Conservation (phyloP, 768 basidiomycete genomes). For the Lepiota brunneoincarnata region DNA sequence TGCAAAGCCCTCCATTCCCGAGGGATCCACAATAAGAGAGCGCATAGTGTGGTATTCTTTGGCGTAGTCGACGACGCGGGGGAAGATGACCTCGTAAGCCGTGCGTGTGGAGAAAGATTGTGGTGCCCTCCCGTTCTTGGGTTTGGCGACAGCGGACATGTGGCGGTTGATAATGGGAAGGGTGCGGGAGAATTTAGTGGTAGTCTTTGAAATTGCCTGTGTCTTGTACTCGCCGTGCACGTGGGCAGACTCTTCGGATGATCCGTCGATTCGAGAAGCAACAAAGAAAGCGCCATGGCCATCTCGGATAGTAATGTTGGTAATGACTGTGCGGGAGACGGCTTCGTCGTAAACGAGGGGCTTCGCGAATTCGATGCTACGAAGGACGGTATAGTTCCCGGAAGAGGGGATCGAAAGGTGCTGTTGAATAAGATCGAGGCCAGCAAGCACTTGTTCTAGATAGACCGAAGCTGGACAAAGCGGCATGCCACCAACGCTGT, state of each 20-base stretch:
- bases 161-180: slow-evolving; percentile 33
- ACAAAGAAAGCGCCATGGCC: slow-evolving; percentile 45
- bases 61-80: slow-evolving; percentile 65
- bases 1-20: slow-evolving; percentile 52
- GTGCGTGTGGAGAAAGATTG: slow-evolving; percentile 57
- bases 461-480: slow-evolving; percentile 71
- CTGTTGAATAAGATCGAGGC: slow-evolving; percentile 33
- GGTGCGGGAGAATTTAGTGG: slow-evolving; percentile 34
- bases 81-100: slow-evolving; percentile 65
- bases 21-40: slow-evolving; percentile 45
- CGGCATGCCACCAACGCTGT: slow-evolving; percentile 51
- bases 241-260: slow-evolving; percentile 34
- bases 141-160: slow-evolving; percentile 27
- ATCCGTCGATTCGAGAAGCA: slow-evolving; percentile 31
- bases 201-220: slow-evolving; percentile 26
- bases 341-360: slow-evolving; percentile 43
- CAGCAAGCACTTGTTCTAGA: slow-evolving; percentile 51
- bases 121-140: slow-evolving; percentile 19
- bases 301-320: slow-evolving; percentile 31
- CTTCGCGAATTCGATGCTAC: slow-evolving; percentile 44
- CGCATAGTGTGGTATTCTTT: slow-evolving; percentile 56
- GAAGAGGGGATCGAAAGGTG: slow-evolving; percentile 23
- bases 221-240: slow-evolving; percentile 45
- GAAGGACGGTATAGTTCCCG: slow-evolving; percentile 38
- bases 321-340: not conserved